These are phyloP conservation scores for Penicillium flavigenum DNA, from an alignment of 495 filamentous ascomycete genomes.

Conservation along the genomic window DNA sequence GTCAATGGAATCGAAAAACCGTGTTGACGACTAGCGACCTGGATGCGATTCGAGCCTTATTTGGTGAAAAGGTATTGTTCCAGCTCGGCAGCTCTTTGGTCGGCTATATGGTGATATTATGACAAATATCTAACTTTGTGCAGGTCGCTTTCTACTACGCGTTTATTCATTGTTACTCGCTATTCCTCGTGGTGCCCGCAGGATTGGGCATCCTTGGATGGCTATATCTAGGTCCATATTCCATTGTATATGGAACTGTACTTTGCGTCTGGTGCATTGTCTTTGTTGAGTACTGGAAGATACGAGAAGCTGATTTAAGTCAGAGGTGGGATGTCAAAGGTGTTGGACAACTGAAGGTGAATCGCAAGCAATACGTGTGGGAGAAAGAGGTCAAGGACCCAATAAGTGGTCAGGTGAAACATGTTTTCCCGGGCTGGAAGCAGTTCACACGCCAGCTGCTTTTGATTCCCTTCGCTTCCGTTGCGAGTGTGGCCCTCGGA, in stretches of 20 bases:
- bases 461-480: slow-evolving; percentile 81
- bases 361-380: slow-evolving; percentile 72
- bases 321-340: slow-evolving; percentile 87
- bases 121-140: neutral
- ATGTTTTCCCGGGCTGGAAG: slow-evolving; percentile 73
- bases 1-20: slow-evolving; percentile 75
- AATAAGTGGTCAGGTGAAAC: slow-evolving; percentile 74
- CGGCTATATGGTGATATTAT: no score
- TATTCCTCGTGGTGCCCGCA: slow-evolving; percentile 79
- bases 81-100: neutral
- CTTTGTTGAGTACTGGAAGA: slow-evolving; percentile 96
- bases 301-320: slow-evolving; percentile 86
- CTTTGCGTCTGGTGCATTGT: slow-evolving; percentile 81
- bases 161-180: slow-evolving; percentile 88
- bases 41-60: slow-evolving; percentile 74
- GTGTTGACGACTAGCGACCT: slow-evolving; percentile 71
- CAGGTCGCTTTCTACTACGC: slow-evolving; percentile 92
- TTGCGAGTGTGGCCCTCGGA: slow-evolving; percentile 69
- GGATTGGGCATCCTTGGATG: slow-evolving; percentile 72
- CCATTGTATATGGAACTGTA: slow-evolving; percentile 70
- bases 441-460: slow-evolving; percentile 74
- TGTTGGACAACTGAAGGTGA: slow-evolving; percentile 77
- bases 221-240: slow-evolving; percentile 79
- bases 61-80: slow-evolving; percentile 74
- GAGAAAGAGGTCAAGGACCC: slow-evolving; percentile 75